Evolutionary conservation across 1,284 basidiomycete genomes (phyloP).

Genomic region (Boletus smithii): DNA sequence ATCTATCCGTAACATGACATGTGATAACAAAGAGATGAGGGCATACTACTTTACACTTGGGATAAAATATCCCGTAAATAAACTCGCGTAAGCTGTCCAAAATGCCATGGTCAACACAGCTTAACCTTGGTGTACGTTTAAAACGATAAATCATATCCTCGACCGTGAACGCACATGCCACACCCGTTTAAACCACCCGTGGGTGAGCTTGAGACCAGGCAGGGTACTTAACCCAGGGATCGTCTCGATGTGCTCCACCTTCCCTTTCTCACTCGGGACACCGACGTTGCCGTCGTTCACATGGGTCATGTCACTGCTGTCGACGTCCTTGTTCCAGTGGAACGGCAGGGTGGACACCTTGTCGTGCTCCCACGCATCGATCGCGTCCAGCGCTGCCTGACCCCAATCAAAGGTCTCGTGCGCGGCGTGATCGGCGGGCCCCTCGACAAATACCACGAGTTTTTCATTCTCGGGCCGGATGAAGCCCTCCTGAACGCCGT

Average conservation of each 20-base stretch:
- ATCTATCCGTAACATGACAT: conserved; percentile 1
- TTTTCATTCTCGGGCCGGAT: conserved; percentile 59
- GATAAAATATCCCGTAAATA: conserved; percentile 6
- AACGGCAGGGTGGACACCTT: conserved; percentile 29
- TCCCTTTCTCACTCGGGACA: conserved; percentile 5
- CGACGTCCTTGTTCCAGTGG: conserved; percentile 43
- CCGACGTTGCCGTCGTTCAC: conserved; percentile 7
- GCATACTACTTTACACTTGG: neutral
- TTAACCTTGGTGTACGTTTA: neutral
- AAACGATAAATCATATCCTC: conserved; percentile 17
- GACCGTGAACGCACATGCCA: conserved; percentile 33
- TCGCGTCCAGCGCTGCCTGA: conserved; percentile 58
- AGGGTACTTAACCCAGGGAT: conserved; percentile 25
- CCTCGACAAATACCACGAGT: conserved; percentile 71
- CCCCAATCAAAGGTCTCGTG: conserved; percentile 78
- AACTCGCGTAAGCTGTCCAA: neutral
- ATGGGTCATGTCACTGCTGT: conserved; percentile 32
- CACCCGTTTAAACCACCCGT: conserved; percentile 31
- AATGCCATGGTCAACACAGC: conserved; percentile 14
- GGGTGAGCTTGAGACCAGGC: conserved; percentile 26
- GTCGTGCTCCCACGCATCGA: conserved; percentile 59
- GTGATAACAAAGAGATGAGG: too few species aligned
- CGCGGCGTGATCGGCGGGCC: conserved; percentile 52
- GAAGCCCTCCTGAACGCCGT: conserved; percentile 71
- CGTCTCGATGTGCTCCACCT: conserved; percentile 22